These are phyloP conservation scores for Boletus tomentosulus DNA, from an alignment of 768 basidiomycete genomes.

Conservation along the genomic window DNA sequence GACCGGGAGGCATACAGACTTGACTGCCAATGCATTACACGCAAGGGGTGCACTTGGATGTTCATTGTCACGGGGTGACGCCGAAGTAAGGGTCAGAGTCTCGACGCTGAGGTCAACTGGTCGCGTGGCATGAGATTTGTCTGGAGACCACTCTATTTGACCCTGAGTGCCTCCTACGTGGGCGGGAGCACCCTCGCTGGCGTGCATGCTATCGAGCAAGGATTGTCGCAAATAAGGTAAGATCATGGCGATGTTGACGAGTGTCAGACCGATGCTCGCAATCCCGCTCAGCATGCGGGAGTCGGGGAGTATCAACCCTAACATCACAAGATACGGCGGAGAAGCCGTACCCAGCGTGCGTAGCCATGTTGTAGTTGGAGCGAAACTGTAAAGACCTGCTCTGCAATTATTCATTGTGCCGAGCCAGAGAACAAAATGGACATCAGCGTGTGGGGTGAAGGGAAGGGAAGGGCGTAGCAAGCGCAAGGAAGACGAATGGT, in stretches of 20 bases:
- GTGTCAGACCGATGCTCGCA: slow-evolving; percentile 25
- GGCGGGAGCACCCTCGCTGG: not conserved
- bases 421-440: slow-evolving; percentile 1
- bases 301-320: slow-evolving; percentile 24
- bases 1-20: not conserved
- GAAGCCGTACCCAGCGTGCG: slow-evolving; percentile 21
- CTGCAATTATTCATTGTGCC: slow-evolving; percentile 22
- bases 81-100: not conserved
- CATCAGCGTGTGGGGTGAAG: slow-evolving; percentile 3
- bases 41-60: not conserved
- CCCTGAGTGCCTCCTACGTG: not conserved
- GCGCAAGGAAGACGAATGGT: not conserved
- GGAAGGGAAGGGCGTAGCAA: not conserved
- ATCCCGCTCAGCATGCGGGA: slow-evolving; percentile 25
- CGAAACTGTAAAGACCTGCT: slow-evolving; percentile 27
- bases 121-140: not conserved
- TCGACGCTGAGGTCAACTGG: not conserved
- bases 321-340: slow-evolving; percentile 20
- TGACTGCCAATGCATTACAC: not conserved
- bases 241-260: slow-evolving; percentile 21
- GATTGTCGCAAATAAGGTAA: slow-evolving; percentile 23
- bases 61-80: not conserved
- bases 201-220: slow-evolving; percentile 9
- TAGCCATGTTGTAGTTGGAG: slow-evolving; percentile 19
- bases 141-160: not conserved